Evolutionary conservation across 2,329 filamentous ascomycete species (phyloP), one percentile per base, ranked within the genome.

Genomic region (Chalara sp.): DNA sequence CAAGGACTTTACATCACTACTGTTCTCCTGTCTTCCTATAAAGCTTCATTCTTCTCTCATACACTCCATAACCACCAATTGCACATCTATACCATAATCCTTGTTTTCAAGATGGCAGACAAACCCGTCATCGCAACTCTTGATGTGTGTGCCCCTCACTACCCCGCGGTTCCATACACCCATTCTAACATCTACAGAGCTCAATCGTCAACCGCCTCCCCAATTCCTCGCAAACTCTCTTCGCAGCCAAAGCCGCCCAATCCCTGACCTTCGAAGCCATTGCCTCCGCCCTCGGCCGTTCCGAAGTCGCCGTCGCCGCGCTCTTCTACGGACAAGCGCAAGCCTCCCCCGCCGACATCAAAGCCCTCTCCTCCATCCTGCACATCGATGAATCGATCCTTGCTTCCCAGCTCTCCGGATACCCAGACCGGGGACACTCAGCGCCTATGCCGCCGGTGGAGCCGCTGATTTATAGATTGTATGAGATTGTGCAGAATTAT

Each of bases 401-500:
- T 3, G 73, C 78, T 49, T 71, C 74, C 4, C 80, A 88, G 61
- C 74, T 93, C 56, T 74, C 75, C 33, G 86, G 82, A 0, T 91
- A 87, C 63, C 91, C 90, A 0, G 88, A 96, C 67, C 80, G 91
- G 3, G 91, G 91, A 33, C 76, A 83, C 48, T 79, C 84, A 0
- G 81, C 89, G 1, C 86, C 89, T 51, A 91, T 93, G 87, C 89
- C 88, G 1, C 88, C 88, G 0, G 83, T 80, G 53, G 89, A 95
- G 66, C 89, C 89, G 5, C 70, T 95, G 59, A 91, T 96, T 65
- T 97, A 97, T 69, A 77, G 92, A 2, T 68, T 96, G 53, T 96
- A 89, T 68, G 92, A 97, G 76, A 87, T 96, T 65, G 85, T 97
- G 55, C 91, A 96, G 73, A 97, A 96, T 68, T 96, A 96, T 64